These are phyloP conservation scores for Amauroascus niger DNA, from an alignment of 2,329 filamentous ascomycete species.

Conservation along the genomic window DNA sequence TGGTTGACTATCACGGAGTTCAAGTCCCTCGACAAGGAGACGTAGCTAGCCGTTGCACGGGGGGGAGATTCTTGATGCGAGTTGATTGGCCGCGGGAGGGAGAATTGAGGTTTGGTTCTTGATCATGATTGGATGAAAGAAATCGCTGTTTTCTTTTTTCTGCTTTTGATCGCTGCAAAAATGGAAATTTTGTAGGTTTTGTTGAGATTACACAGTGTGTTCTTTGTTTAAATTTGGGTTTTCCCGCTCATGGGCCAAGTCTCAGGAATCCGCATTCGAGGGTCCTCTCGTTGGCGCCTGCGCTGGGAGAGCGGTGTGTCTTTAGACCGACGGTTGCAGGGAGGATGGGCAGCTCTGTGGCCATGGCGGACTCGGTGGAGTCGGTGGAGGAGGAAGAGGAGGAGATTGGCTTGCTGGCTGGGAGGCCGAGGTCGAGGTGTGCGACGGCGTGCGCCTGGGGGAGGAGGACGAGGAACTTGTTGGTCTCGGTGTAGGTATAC, in stretches of 20 bases:
- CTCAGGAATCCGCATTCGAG: conserved; percentile 15
- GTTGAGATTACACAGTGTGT: no score
- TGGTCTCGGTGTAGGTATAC: conserved; percentile 17
- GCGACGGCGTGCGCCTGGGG: conserved; percentile 15
- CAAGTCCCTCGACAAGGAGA: no score
- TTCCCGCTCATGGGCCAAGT: conserved; percentile 14
- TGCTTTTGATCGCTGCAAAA: no score
- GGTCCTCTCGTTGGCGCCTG: conserved; percentile 11
- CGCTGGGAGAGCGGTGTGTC: conserved; percentile 15
- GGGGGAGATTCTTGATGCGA: no score
- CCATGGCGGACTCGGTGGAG: neutral
- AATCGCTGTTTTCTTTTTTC: neutral
- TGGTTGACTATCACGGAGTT: no score
- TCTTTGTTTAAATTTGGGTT: neutral
- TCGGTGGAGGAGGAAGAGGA: neutral
- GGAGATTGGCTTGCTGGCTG: neutral
- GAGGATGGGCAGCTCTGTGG: neutral
- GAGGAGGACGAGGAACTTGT: conserved; percentile 19
- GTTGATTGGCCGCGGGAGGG: conserved; percentile 1
- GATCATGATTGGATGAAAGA: neutral
- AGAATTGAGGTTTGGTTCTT: neutral
- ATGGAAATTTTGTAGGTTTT: no score
- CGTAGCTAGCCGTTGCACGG: no score
- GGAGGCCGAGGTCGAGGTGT: conserved; percentile 3
- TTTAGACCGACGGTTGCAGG: conserved; percentile 2